phyloP scores from a whole-genome alignment of 371 early-diverging fungal genomes.

The Blastocladiella emersonii region DNA sequence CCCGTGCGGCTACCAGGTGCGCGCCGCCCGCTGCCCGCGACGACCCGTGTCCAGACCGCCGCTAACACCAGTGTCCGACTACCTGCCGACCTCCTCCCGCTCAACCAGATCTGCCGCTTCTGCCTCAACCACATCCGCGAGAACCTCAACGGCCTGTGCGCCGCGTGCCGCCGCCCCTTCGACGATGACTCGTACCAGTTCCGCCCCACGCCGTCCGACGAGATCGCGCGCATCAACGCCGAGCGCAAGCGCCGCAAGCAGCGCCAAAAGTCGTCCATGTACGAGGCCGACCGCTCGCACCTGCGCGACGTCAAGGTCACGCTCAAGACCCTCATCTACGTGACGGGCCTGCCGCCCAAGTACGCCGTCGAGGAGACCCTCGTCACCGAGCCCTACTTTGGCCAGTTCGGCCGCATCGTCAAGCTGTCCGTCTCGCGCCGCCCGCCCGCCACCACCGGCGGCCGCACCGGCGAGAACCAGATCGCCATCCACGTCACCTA shows the following conservation, averaged over 20 bases:
- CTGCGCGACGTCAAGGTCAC: constrained; percentile 83
- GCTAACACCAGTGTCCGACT: too few species aligned
- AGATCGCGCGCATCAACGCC: constrained; percentile 38
- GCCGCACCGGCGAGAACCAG: constrained; percentile 12
- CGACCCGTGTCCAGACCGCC: too few species aligned
- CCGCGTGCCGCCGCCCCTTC: constrained; percentile 60
- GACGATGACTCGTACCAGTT: background rate
- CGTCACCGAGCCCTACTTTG: constrained; percentile 49
- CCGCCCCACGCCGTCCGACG: background rate
- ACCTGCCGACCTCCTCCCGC: too few species aligned
- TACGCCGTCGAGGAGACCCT: constrained; percentile 74
- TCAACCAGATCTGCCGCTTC: constrained; percentile 85
- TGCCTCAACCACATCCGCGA: constrained; percentile 95
- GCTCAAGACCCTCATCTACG: constrained; percentile 89
- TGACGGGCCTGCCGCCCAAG: constrained; percentile 75
- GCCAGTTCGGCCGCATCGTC: constrained; percentile 88
- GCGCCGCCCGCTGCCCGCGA: too few species aligned
- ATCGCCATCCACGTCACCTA: constrained; percentile 83
- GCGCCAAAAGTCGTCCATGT: constrained; percentile 42
- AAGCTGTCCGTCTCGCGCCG: constrained; percentile 70
- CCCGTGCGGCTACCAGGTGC: constrained; percentile 96
- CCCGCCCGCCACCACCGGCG: constrained; percentile 3
- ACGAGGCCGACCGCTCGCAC: constrained; percentile 50
- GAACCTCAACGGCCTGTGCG: constrained; percentile 79
- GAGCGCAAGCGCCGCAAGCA: constrained; percentile 77